Base-by-base conservation (phyloP, 192 early-diverging fungal genomes). In the Entomortierella lignicola region DNA sequence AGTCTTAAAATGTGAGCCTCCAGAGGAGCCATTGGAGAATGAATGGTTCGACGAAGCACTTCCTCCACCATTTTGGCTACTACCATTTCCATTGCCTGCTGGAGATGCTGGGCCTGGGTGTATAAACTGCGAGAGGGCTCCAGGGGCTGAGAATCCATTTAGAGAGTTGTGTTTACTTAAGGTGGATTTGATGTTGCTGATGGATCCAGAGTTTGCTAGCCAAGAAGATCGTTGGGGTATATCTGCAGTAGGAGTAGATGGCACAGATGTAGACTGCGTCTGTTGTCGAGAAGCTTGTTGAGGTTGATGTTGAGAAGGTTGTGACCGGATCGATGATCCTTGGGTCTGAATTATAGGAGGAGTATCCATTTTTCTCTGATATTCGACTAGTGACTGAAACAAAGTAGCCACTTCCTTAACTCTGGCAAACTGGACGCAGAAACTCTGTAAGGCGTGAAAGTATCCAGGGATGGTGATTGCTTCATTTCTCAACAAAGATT, bases 391-490 rank as follows among this genome's bases (percentile, higher is more conserved):
- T 4, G 77, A 71, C 60, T 74, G 82, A 59, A 80, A 83, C 26
- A 83, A 26, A 12, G 21, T 63, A 8, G 82, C 71, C 4, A 80
- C 82, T 18, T 77, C 82, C 51, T 77, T 71, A 41, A 80, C 77
- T 41, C 82, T 66, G 10, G 82, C 80, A 11, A 83, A 83, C 60
- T 83, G 74, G 15, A 83, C 66, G 31, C 82, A 83, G 42, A 83
- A 83, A 23, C 66, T 74, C 50, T 83, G 82, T 12, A 83, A 37
- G 11, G 71, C 82, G 54, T 71, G 66, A 34, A 62, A 72, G 39
- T 79, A 80, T 13, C 77, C 82, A 11, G 77, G 55, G 26, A 83
- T 83, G 32, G 77, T 80, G 60, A 83, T 83, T 11, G 68, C 71
- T 2, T 57, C 60, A 42, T 72, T 80, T 21, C 71, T 59, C 23